A percentile compares a stretch with the other conserved stretches of the same genome.
phyloP scores from a whole-genome alignment of 768 basidiomycete species.

The Hericium rajendrae region DNA sequence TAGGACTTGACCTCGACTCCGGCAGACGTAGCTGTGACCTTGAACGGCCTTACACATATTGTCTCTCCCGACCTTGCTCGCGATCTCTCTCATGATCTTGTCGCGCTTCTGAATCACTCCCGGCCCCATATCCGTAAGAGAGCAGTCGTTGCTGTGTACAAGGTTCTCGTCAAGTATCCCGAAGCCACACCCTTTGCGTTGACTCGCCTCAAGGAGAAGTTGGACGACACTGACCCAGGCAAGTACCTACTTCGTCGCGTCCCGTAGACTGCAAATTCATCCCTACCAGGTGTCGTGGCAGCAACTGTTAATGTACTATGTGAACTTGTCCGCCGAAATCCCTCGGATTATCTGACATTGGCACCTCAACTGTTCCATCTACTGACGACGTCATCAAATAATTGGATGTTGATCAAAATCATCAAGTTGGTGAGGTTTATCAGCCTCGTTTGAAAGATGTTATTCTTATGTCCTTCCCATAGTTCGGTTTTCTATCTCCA shows the following conservation, averaged over 20 bases:
- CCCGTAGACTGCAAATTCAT: not conserved
- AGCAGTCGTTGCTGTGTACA: conserved; percentile 77
- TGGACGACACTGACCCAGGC: conserved; percentile 75
- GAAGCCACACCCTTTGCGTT: conserved; percentile 63
- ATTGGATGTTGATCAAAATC: conserved; percentile 99
- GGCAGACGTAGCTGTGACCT: conserved; percentile 61
- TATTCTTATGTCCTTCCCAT: conserved; percentile 1
- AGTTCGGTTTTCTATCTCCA: conserved; percentile 93
- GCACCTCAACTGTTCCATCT: conserved; percentile 92
- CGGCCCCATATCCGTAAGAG: conserved; percentile 83
- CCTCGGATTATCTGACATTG: conserved; percentile 71
- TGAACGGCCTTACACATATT: conserved; percentile 79
- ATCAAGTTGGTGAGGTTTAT: conserved; percentile 71
- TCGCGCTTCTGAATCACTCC: conserved; percentile 84
- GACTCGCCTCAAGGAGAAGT: conserved; percentile 62
- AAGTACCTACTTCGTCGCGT: conserved; percentile 10
- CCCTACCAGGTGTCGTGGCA: conserved; percentile 69
- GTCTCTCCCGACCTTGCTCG: conserved; percentile 84
- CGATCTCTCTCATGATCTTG: conserved; percentile 78
- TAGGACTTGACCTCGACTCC: conserved; percentile 78
- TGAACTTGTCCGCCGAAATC: conserved; percentile 77
- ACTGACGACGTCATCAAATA: conserved; percentile 88
- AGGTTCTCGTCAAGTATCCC: conserved; percentile 73
- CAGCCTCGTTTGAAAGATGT: not conserved
- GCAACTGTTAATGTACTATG: conserved; percentile 92